Base-by-base conservation (phyloP, 2,329 filamentous ascomycete species). In the Diatrype stigma region DNA sequence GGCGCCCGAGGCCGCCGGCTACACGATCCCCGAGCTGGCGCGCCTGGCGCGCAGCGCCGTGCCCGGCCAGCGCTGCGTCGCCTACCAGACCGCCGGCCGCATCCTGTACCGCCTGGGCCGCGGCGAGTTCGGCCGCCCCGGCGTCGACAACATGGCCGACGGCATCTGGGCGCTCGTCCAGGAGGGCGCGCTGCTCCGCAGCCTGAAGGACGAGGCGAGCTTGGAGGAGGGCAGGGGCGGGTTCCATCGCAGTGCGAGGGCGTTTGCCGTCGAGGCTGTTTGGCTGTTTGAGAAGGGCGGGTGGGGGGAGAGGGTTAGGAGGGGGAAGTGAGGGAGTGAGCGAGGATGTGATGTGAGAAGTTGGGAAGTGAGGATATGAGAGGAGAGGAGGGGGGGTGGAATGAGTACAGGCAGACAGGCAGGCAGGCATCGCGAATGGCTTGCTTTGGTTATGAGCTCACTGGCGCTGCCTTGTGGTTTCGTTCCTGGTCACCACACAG, bases 1-100 rank as follows among this genome's bases (percentile, higher is more conserved):
- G 52, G 92, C 93, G 1, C 94, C 94, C 16, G 90, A 96, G 69
- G 90, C 92, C 1, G 94, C 94, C 0, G 94, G 94, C 0, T 99
- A 99, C 70, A 97, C 94, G 0, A 81, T 99, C 28, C 83, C 85
- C 0, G 94, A 99, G 69, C 77, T 99, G 1, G 86, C 90, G 1
- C 82, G 87, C 30, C 78, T 96, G 2, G 85, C 90, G 4, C 80
- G 93, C 32, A 95, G 89, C 50, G 84, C 85, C 0, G 90, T 96
- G 19, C 83, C 94, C 0, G 86, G 89, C 1, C 94, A 99, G 73
- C 76, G 93, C 11, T 96, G 94, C 63, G 80, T 97, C 55, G 90
- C 94, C 0, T 96, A 90, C 69, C 93, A 96, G 70, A 93, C 92
- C 0, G 74, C 97, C 1, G 94, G 94, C 0, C 79, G 94, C 19